These are phyloP conservation scores for Stemphylium vesicarium DNA, from an alignment of 2,329 filamentous ascomycete genomes.

Conservation along the genomic window DNA sequence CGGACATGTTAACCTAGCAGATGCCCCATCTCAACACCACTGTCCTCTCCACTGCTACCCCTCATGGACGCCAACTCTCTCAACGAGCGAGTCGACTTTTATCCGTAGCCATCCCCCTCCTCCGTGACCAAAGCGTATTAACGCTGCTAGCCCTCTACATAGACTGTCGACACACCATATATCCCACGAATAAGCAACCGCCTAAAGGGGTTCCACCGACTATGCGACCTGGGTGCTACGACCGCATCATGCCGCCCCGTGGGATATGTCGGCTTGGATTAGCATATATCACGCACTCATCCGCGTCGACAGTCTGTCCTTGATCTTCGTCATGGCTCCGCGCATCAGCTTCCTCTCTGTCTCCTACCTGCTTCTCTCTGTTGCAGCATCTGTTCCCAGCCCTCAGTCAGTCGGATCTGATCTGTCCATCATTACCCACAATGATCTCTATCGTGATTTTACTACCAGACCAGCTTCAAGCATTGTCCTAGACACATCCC, in stretches of 20 bases:
- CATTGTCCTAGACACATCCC: constrained; percentile 25
- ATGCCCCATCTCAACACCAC: no score
- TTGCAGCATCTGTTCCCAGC: constrained; percentile 21
- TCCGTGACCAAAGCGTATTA: no score
- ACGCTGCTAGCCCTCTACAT: no score
- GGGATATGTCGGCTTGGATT: no score
- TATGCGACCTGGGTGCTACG: no score
- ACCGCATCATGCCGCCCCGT: not conserved
- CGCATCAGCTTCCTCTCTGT: not conserved
- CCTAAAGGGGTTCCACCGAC: not conserved
- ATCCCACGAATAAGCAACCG: constrained; percentile 11
- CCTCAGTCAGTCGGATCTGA: constrained; percentile 37
- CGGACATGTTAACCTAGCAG: no score
- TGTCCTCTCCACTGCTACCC: no score
- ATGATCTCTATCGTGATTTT: constrained; percentile 33
- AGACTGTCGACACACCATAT: not conserved
- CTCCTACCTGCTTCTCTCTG: constrained; percentile 10
- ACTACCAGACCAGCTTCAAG: constrained; percentile 27
- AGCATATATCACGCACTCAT: not conserved
- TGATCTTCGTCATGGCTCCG: not conserved
- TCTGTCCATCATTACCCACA: constrained; percentile 38
- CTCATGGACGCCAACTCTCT: no score
- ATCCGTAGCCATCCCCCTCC: no score
- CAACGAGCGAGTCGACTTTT: no score
- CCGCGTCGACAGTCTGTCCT: not conserved